A percentile compares a stretch with the other conserved stretches of the same genome.
Evolutionary conservation across 352 stramenopile species (phyloP).

Genomic region (Peronospora tabacina): DNA sequence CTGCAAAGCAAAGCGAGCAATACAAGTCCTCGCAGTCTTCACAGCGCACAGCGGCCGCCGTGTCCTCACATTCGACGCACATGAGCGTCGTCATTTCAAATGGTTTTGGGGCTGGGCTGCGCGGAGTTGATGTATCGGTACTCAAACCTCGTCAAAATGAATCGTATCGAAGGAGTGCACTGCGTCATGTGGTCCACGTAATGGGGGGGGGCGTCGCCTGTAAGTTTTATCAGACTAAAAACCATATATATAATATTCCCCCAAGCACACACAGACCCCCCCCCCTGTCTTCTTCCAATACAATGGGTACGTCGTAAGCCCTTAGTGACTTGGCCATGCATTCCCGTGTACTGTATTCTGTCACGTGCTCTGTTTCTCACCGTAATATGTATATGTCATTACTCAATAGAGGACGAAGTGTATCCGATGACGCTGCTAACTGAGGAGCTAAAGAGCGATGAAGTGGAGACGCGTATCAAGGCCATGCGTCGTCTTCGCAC

Average conservation of each 20-base stretch:
- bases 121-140: neutral
- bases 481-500: conserved; percentile 90
- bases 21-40: conserved; percentile 64
- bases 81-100: conserved; percentile 27
- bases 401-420: conserved; percentile 62
- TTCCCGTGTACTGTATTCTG: neutral
- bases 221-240: too few relatives aligned
- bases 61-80: conserved; percentile 85
- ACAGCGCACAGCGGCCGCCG: conserved; percentile 56
- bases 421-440: conserved; percentile 87
- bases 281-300: conserved; percentile 7
- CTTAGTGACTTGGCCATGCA: neutral
- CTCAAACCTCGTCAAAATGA: conserved; percentile 1
- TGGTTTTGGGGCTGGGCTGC: neutral
- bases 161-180: too few relatives aligned
- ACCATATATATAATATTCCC: too few relatives aligned
- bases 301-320: conserved; percentile 16
- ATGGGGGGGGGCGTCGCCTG: neutral
- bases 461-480: conserved; percentile 90
- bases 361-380: neutral
- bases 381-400: neutral
- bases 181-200: neutral
- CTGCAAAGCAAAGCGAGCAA: conserved; percentile 68
- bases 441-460: conserved; percentile 88
- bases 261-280: conserved; percentile 7